Conservation (phyloP, 208 protist genomes). For the Phytomonas sp. region DNA sequence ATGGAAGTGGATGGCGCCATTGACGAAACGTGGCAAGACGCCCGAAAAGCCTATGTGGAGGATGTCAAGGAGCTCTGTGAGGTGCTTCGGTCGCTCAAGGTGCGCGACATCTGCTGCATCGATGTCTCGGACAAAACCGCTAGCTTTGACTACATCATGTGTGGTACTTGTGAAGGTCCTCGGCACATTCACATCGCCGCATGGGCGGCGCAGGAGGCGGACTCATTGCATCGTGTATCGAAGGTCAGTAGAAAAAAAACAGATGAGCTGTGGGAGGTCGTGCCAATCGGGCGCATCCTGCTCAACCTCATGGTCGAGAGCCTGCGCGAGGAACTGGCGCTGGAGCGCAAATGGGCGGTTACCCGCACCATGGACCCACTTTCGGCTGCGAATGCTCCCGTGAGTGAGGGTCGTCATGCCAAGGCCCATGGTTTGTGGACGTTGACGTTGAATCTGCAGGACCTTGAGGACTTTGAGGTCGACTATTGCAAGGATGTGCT, state of each 20-base stretch:
- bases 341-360: constrained; percentile 87
- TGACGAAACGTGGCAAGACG: constrained; percentile 83
- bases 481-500: constrained; percentile 88
- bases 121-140: constrained; percentile 74
- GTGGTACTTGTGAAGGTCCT: constrained; percentile 78
- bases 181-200: constrained; percentile 85
- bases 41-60: constrained; percentile 53
- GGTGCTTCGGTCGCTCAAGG: constrained; percentile 61
- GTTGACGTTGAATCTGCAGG: constrained; percentile 84
- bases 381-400: constrained; percentile 52
- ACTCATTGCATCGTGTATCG: constrained; percentile 52
- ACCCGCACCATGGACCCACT: constrained; percentile 82
- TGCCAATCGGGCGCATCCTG: constrained; percentile 80
- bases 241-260: constrained; percentile 71
- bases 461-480: constrained; percentile 88
- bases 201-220: constrained; percentile 84
- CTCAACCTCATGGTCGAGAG: constrained; percentile 85
- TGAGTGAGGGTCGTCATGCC: constrained; percentile 77
- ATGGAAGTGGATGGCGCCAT: constrained; percentile 88
- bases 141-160: constrained; percentile 88
- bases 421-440: constrained; percentile 83
- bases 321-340: constrained; percentile 54
- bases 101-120: constrained; percentile 81
- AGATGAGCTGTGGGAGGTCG: constrained; percentile 83
- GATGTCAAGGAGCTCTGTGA: constrained; percentile 70